These are phyloP conservation scores for Leccinum barrowsii DNA, from an alignment of 768 basidiomycete genomes.

Conservation along the genomic window DNA sequence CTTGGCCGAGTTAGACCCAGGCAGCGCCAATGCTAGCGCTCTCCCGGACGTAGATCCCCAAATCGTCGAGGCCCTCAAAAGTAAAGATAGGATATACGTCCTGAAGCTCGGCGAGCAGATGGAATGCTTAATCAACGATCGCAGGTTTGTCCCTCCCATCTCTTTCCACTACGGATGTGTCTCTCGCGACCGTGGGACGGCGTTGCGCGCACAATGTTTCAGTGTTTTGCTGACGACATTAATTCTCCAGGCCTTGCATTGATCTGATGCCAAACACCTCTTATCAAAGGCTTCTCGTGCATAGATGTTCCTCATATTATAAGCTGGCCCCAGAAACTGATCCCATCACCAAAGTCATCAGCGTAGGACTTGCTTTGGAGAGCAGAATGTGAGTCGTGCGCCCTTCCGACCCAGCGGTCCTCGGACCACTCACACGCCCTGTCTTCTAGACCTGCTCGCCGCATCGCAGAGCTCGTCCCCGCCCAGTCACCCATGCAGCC, in stretches of 20 bases:
- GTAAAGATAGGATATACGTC: constrained; percentile 86
- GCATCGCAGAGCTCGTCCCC: constrained; percentile 76
- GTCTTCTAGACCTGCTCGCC: constrained; percentile 55
- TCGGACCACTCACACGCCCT: constrained; percentile 13
- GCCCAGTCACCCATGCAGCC: constrained; percentile 65
- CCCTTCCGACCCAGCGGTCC: not conserved
- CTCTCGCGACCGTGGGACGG: constrained; percentile 7
- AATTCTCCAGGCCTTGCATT: constrained; percentile 49
- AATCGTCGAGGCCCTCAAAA: constrained; percentile 80
- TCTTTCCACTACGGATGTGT: not conserved
- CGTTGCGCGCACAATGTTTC: not conserved
- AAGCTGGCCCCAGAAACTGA: constrained; percentile 71
- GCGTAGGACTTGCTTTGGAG: constrained; percentile 53
- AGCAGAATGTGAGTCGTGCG: constrained; percentile 65
- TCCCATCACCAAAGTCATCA: constrained; percentile 57
- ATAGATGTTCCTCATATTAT: constrained; percentile 83
- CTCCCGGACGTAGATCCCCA: constrained; percentile 63
- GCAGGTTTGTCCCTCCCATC: constrained; percentile 46
- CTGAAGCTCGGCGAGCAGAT: constrained; percentile 86
- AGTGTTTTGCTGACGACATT: constrained; percentile 21
- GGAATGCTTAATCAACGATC: constrained; percentile 75
- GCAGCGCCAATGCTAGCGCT: constrained; percentile 19
- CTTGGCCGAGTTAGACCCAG: constrained; percentile 27
- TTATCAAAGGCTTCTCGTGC: constrained; percentile 82
- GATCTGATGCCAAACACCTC: constrained; percentile 70